Evolutionary conservation across 441 rosid species (phyloP), one percentile per base, ranked within the genome.

Genomic region (Biscutella laevigata): DNA sequence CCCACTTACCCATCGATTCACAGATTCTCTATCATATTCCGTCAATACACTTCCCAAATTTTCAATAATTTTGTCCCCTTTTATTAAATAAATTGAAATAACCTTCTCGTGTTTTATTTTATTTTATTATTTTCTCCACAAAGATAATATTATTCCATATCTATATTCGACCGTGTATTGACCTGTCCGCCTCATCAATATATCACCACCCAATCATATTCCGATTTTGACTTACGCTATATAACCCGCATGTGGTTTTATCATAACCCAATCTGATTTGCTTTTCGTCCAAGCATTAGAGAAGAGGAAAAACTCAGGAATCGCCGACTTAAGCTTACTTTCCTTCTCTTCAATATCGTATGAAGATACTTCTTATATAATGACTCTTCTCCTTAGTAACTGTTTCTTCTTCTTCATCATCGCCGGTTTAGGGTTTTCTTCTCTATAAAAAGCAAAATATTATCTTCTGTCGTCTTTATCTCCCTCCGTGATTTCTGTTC

Each of bases 201-300:
- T 0, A 1, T 66, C 51, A 53, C 57, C 51, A 26, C 13, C 70
- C 71, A 66, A 66, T 66, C 14, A 66, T 4, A 38, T 30, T 0
- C 3, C 34, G 50, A 10, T 45, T 1, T 44, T 66, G 50, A 66
- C 40, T 24, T 10, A 35, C 28, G 36, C 0, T 11, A 42, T 5
- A 25, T 66, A 3, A 66, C 7, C 71, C 40, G 0, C 57, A 0
- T 0, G 71, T 59, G 1, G 4, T 0, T 12, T 24, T 52, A 59
- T 5, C 30, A n/a, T 6, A 38, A 13, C 61, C 52, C 22, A 19
- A 35, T n/a, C 1, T 32, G 61, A 66, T 59, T 79, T 75, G 68
- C 85, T 74, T 82, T 68, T 53, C 73, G 70, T 73, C 67, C 81
- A 82, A 76, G 82, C 27, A 76, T 41, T 4, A 47, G 25, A 9